Evolutionary conservation across 768 basidiomycete genomes (phyloP), one percentile per base, ranked within the genome.

Genomic region (Boletus coccyginus): DNA sequence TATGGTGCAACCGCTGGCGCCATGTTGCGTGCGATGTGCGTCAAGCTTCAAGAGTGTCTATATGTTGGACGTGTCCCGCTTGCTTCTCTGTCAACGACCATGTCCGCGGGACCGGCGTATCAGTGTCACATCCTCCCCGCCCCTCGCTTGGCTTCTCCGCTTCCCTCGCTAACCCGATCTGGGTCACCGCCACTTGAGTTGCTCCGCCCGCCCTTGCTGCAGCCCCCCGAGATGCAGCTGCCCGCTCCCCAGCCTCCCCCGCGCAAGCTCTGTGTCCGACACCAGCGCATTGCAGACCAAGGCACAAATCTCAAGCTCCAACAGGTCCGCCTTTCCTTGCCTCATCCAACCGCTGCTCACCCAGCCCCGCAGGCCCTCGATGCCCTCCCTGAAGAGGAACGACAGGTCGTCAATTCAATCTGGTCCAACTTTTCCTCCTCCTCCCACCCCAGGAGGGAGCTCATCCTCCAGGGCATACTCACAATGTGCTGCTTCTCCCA

Each of bases 401-500:
- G 96, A 42, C 84, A 92, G 69, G 84, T 88, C 32, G 88, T 98
- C 70, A 98, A 87, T 65, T 82, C 89, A 6, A 84, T 98, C 63
- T 99, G 97, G 97, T 90, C 94, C 61, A 93, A 86, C 65, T 99
- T 99, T 74, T 96, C 94, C 19, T 91, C 92, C 1, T 96, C 96
- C 2, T 87, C 94, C 0, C 94, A 98, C 65, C 84, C 89, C 7
- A 86, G 91, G 36, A 84, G 97, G 38, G 92, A 90, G 52, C 85
- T 98, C 69, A 98, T 98, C 69, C 88, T 99, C 47, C 92, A 92
- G 65, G 97, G 97, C 40, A 82, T 99, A 56, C 85, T 99, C 62
- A 98, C 97, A 16, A 98, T 99, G 94, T 98, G 95, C 72, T 98
- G 97, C 75, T 98, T 97, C 78, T 95, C 92, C 46, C 94, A 99